Conservation (phyloP, 768 basidiomycete genomes). For the Termitomyces sp. region DNA sequence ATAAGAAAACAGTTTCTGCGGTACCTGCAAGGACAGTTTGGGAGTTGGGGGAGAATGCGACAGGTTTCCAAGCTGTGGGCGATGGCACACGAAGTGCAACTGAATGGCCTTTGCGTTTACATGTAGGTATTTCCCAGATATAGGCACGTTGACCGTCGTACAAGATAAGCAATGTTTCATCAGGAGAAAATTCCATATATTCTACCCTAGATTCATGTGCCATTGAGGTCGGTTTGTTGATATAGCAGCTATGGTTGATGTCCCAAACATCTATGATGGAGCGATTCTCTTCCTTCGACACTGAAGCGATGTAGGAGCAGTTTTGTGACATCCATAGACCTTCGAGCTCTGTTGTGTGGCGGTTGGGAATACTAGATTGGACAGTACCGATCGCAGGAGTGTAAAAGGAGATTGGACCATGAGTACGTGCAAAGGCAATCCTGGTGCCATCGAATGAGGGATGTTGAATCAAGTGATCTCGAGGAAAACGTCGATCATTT, state of each 20-base stretch:
- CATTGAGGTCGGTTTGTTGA: neutral
- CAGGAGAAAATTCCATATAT: neutral
- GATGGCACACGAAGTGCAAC: neutral
- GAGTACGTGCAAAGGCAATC: neutral
- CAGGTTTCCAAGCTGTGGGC: no score
- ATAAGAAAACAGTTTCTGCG: neutral
- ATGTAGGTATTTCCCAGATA: neutral
- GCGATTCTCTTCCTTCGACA: neutral
- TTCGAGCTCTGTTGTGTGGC: no score
- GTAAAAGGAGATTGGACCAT: no score
- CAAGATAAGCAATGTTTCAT: neutral
- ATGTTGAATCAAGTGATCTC: fast-evolving
- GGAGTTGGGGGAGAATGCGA: neutral
- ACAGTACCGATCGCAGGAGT: no score
- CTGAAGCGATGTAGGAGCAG: neutral
- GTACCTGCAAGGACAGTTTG: neutral
- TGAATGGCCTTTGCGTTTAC: neutral
- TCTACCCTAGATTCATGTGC: neutral
- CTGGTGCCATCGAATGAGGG: neutral
- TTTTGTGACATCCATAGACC: neutral
- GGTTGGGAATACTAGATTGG: no score
- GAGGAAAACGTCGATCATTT: no score
- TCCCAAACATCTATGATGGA: neutral
- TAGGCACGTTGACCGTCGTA: neutral
- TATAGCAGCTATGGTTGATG: neutral